These are phyloP conservation scores for Ophiostoma sp. DNA, from an alignment of 2,329 filamentous ascomycete genomes.

Conservation along the genomic window DNA sequence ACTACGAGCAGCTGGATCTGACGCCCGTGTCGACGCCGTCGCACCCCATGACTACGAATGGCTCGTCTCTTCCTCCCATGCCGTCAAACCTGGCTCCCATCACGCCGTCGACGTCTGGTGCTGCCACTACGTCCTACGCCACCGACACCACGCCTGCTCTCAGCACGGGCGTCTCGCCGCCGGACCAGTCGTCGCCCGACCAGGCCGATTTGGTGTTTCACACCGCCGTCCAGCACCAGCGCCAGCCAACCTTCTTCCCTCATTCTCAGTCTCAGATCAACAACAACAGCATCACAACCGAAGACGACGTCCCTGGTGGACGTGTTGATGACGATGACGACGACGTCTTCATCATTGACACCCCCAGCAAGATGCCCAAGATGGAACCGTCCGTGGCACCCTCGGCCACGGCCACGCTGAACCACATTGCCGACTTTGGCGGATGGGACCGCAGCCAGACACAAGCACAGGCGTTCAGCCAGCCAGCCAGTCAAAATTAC, in stretches of 20 bases:
- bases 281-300: slow-evolving; percentile 33
- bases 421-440: background rate
- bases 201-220: slow-evolving; percentile 28
- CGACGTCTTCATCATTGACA: slow-evolving; percentile 40
- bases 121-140: slow-evolving; percentile 17
- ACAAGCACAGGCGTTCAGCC: background rate
- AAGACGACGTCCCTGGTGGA: background rate
- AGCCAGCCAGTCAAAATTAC: background rate
- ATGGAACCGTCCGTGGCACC: background rate
- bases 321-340: slow-evolving; percentile 34
- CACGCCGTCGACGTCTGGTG: slow-evolving; percentile 16
- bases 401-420: background rate
- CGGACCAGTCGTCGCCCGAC: slow-evolving; percentile 22
- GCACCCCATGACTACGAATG: background rate
- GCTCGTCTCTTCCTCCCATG: background rate
- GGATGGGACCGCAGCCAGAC: slow-evolving; percentile 5
- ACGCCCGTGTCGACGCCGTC: slow-evolving; percentile 29
- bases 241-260: background rate
- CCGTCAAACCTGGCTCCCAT: background rate
- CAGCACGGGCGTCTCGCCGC: slow-evolving; percentile 25
- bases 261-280: background rate
- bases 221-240: slow-evolving; percentile 31
- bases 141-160: slow-evolving; percentile 24
- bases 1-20: slow-evolving; percentile 38
- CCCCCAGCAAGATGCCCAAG: slow-evolving; percentile 39